Conservation (phyloP, 2,329 filamentous ascomycete species). For the Verticillium nubilum region DNA sequence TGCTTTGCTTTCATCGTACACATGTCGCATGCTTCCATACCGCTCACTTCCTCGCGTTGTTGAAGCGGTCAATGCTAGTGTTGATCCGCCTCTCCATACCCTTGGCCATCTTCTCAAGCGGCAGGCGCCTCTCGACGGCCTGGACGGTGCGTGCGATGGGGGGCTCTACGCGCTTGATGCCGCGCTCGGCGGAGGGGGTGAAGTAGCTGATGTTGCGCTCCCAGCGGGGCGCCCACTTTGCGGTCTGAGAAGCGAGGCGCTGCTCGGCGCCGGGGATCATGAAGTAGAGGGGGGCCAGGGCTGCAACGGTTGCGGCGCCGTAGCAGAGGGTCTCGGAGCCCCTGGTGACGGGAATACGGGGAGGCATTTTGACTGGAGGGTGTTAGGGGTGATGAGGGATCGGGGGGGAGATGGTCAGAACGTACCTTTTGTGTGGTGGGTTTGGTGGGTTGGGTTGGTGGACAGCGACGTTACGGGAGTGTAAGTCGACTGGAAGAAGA, state of each 20-base stretch:
- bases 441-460: not conserved
- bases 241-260: slow-evolving; percentile 46
- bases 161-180: slow-evolving; percentile 47
- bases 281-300: slow-evolving; percentile 52
- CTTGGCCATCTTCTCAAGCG: slow-evolving; percentile 45
- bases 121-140: slow-evolving; percentile 39
- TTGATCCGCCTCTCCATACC: slow-evolving; percentile 39
- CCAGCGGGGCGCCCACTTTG: slow-evolving; percentile 55
- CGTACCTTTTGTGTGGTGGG: not conserved
- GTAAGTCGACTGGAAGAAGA: not conserved
- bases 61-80: not conserved
- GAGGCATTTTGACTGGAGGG: slow-evolving; percentile 36
- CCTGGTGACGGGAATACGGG: slow-evolving; percentile 43
- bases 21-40: not conserved
- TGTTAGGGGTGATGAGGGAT: not conserved
- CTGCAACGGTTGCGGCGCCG: slow-evolving; percentile 46
- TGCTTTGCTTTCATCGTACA: not conserved
- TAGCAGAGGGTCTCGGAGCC: slow-evolving; percentile 46
- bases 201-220: slow-evolving; percentile 53
- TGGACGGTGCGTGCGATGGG: slow-evolving; percentile 39
- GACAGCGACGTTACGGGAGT: not conserved
- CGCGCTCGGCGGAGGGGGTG: slow-evolving; percentile 37
- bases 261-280: slow-evolving; percentile 52
- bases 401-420: not conserved
- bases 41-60: not conserved